Conservation (phyloP, 2,329 filamentous ascomycete species). For the Trichoderma citrinoviride region DNA sequence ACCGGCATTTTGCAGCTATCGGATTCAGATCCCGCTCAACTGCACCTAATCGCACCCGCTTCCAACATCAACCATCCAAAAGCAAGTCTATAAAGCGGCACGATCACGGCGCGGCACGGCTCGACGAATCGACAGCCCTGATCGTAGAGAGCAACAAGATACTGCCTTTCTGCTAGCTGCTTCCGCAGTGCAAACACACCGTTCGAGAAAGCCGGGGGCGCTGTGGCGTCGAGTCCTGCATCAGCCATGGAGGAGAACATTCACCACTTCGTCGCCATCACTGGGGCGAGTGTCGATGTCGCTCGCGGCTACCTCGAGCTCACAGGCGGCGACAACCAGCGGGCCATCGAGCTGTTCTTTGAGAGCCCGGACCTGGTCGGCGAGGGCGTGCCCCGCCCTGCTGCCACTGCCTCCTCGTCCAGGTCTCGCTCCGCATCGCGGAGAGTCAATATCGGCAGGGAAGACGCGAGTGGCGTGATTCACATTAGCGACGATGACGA, state of each 20-base stretch:
- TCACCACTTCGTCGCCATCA: conserved; percentile 77
- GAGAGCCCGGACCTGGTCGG: conserved; percentile 73
- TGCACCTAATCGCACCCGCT: neutral
- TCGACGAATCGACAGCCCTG: neutral
- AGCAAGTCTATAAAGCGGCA: neutral
- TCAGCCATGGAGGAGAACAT: conserved; percentile 67
- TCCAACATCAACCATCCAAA: neutral
- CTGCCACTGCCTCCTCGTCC: conserved; percentile 18
- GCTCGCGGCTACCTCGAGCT: conserved; percentile 82
- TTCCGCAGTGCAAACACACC: neutral
- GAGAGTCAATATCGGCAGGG: conserved; percentile 31
- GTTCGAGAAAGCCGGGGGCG: neutral
- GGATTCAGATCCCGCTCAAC: neutral
- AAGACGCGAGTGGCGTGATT: conserved; percentile 49
- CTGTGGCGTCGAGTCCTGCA: neutral
- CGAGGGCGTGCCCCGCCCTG: conserved; percentile 31
- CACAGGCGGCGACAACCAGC: conserved; percentile 77
- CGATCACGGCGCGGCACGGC: neutral
- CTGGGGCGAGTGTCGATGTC: conserved; percentile 67
- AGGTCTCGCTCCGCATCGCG: conserved; percentile 34
- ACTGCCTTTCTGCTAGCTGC: neutral
- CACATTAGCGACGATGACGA: conserved; percentile 77
- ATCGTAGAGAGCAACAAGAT: neutral
- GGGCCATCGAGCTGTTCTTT: conserved; percentile 87
- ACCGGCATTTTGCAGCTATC: conserved; percentile 18